Percentiles rank a stretch among this genome's conserved stretches.
Evolutionary conservation across 192 early-diverging fungal genomes (phyloP).

Genomic region (Linnemannia schmuckeri): DNA sequence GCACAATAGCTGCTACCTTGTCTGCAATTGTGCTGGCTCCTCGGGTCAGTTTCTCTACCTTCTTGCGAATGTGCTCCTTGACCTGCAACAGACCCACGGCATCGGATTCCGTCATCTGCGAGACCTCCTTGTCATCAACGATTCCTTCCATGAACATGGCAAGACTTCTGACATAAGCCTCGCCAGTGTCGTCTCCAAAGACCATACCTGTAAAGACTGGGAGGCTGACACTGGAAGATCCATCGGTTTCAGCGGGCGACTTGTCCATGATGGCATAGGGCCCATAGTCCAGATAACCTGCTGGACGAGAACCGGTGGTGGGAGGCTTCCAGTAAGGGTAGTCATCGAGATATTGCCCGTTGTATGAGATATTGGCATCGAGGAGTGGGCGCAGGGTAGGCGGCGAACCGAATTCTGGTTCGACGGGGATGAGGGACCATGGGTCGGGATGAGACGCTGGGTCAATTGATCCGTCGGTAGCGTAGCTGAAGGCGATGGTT

Average conservation of each 20-base stretch:
- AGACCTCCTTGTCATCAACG: conserved; percentile 11
- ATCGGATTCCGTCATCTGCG: conserved; percentile 20
- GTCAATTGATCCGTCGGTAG: conserved; percentile 53
- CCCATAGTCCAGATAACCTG: conserved; percentile 48
- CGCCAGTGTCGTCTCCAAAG: conserved; percentile 71
- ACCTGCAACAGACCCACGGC: conserved; percentile 45
- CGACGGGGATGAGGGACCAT: conserved; percentile 47
- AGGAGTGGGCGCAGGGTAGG: conserved; percentile 24
- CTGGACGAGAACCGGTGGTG: conserved; percentile 15
- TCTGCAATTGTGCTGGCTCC: conserved; percentile 56
- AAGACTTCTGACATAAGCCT: conserved; percentile 72
- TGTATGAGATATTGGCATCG: conserved; percentile 14
- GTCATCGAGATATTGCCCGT: conserved; percentile 41
- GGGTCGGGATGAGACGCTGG: conserved; percentile 53
- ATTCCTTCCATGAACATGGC: conserved; percentile 62
- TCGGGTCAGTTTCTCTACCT: conserved; percentile 56
- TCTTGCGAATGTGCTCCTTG: conserved; percentile 47
- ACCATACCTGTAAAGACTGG: conserved; percentile 63
- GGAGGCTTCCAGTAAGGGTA: conserved; percentile 41
- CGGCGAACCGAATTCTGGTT: conserved; percentile 31
- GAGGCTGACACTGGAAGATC: conserved; percentile 32
- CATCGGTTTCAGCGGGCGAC: conserved; percentile 10
- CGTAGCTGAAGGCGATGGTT: conserved; percentile 47
- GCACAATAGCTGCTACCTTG: conserved; percentile 47
- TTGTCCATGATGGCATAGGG: conserved; percentile 45